Percentiles rank a stretch among this genome's conserved stretches.
Evolutionary conservation across 495 filamentous ascomycete genomes (phyloP).

Genomic region (Elasticomyces elasticus): DNA sequence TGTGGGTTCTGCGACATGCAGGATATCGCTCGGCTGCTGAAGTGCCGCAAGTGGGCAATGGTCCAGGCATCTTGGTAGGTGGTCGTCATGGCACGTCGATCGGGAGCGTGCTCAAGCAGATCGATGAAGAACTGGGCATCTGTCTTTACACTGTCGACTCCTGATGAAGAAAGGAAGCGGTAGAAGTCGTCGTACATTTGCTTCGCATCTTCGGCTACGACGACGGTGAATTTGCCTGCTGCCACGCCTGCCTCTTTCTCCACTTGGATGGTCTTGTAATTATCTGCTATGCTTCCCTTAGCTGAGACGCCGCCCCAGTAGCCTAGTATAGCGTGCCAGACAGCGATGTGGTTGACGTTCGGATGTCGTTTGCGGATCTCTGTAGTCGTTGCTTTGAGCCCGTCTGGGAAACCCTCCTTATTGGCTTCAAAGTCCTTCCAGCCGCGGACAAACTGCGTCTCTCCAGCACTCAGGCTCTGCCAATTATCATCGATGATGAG

Average conservation of each 20-base stretch:
- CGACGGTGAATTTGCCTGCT: constrained; percentile 58
- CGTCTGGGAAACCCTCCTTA: constrained; percentile 64
- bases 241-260: constrained; percentile 42
- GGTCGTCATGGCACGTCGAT: constrained; percentile 56
- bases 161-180: constrained; percentile 55
- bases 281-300: constrained; percentile 56
- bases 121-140: constrained; percentile 85
- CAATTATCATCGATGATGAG: constrained; percentile 96
- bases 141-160: constrained; percentile 78
- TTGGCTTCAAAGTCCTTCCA: constrained; percentile 79
- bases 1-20: constrained; percentile 88
- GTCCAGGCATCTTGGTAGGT: constrained; percentile 84
- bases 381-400: constrained; percentile 57
- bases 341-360: constrained; percentile 72
- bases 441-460: constrained; percentile 41
- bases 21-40: constrained; percentile 66
- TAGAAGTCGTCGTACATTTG: constrained; percentile 91
- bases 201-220: constrained; percentile 61
- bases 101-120: constrained; percentile 54
- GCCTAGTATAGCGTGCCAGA: constrained; percentile 84
- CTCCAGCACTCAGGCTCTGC: constrained; percentile 54
- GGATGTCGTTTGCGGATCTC: constrained; percentile 60
- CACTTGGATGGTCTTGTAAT: constrained; percentile 69
- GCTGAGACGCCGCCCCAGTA: constrained; percentile 89
- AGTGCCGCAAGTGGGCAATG: constrained; percentile 62